Evolutionary conservation across 2,329 filamentous ascomycete species (phyloP).

Genomic region (Harringtonia lauricola): DNA sequence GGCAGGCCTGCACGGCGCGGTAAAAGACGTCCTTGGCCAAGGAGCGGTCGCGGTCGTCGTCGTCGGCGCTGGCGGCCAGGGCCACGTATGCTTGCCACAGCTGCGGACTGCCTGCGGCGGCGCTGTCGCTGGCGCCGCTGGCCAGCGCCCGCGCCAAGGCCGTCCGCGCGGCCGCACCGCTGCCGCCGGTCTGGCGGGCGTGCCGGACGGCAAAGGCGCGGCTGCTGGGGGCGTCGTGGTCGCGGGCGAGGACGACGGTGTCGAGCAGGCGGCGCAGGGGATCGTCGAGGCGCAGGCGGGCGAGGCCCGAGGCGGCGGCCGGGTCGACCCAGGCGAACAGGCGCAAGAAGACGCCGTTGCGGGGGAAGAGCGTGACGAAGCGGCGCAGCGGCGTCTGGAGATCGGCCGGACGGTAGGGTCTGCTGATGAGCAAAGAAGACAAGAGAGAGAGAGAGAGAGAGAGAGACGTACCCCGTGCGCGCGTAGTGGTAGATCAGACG

Average conservation of each 20-base stretch:
- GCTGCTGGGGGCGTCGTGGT: conserved; percentile 29
- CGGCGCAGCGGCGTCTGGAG: conserved; percentile 50
- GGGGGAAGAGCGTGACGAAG: conserved; percentile 56
- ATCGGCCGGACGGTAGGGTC: conserved; percentile 56
- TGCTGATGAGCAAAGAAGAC: conserved; percentile 14
- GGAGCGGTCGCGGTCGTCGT: conserved; percentile 3
- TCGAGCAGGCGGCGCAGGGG: conserved; percentile 59
- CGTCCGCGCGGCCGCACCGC: conserved; percentile 35
- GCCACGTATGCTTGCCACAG: conserved; percentile 41
- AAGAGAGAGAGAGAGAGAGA: background rate
- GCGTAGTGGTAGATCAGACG: conserved; percentile 57
- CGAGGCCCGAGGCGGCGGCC: conserved; percentile 19
- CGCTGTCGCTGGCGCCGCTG: conserved; percentile 24
- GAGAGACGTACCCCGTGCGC: conserved; percentile 35
- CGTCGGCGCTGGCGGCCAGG: conserved; percentile 17
- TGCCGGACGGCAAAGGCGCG: conserved; percentile 40
- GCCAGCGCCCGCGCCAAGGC: conserved; percentile 42
- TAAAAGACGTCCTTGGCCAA: conserved; percentile 36
- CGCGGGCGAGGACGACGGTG: conserved; percentile 31
- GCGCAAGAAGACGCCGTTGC: conserved; percentile 64
- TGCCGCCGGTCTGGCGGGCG: conserved; percentile 38
- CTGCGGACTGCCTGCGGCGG: conserved; percentile 22
- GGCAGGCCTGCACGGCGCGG: conserved; percentile 33
- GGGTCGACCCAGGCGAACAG: conserved; percentile 63
- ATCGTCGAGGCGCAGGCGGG: conserved; percentile 54